A percentile compares a stretch with the other conserved stretches of the same genome.
phyloP scores from a whole-genome alignment of 2,329 filamentous ascomycete genomes.

The Chaetothyriales sp. region DNA sequence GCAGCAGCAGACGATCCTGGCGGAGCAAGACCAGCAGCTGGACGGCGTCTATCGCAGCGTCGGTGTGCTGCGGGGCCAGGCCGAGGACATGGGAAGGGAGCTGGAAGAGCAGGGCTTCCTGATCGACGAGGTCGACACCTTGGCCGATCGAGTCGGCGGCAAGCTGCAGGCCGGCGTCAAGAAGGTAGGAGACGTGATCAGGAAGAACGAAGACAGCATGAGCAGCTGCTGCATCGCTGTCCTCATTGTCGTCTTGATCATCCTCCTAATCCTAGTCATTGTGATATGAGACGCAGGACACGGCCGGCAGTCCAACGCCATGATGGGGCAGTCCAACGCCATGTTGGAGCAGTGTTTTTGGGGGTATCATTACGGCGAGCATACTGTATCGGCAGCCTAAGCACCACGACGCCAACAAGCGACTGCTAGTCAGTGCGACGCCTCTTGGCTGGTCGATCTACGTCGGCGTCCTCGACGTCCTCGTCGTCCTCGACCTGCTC shows the following conservation, averaged over 20 bases:
- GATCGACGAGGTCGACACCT: conserved; percentile 68
- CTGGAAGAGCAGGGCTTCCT: conserved; percentile 88
- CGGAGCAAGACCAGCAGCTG: conserved; percentile 83
- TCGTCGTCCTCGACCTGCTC: conserved; percentile 20
- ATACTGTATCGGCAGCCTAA: neutral
- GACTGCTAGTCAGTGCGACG: conserved; percentile 8
- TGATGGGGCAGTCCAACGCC: neutral
- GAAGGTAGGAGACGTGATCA: conserved; percentile 71
- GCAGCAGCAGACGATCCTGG: conserved; percentile 81
- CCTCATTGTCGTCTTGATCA: conserved; percentile 36
- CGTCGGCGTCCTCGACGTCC: conserved; percentile 18
- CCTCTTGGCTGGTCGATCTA: conserved; percentile 18
- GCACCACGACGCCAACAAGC: neutral
- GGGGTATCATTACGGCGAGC: neutral
- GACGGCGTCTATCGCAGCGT: conserved; percentile 90
- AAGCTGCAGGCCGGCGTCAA: conserved; percentile 75
- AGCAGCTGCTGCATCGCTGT: conserved; percentile 13
- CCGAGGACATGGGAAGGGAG: conserved; percentile 90
- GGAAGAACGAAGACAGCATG: conserved; percentile 66
- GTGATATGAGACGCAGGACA: conserved; percentile 35
- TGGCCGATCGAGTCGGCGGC: conserved; percentile 77
- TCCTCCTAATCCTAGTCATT: conserved; percentile 68
- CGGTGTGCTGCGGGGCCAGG: conserved; percentile 77
- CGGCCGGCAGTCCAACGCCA: neutral
- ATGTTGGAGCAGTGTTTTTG: neutral